Conservation (phyloP, 345 rosid genomes). For the Citropsis articulata region DNA sequence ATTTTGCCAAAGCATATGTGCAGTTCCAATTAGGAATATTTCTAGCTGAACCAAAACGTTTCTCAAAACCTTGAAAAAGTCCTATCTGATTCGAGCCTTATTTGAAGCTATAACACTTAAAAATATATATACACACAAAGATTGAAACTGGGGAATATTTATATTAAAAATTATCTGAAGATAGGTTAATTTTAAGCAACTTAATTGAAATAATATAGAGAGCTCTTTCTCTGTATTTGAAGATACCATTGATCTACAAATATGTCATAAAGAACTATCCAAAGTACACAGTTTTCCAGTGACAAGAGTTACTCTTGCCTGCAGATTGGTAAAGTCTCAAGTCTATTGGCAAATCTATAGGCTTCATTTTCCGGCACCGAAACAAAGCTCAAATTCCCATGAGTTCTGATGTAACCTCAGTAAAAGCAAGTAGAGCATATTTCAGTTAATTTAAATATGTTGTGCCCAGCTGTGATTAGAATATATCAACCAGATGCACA, state of each 20-base stretch:
- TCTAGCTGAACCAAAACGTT: too few relatives aligned
- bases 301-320: background rate
- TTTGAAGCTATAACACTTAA: too few relatives aligned
- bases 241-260: background rate
- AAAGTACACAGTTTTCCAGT: too few relatives aligned
- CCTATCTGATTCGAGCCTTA: too few relatives aligned
- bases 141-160: background rate
- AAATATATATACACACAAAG: too few relatives aligned
- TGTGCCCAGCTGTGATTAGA: background rate
- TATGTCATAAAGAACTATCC: background rate
- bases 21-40: too few relatives aligned
- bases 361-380: background rate
- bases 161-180: too few relatives aligned
- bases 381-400: background rate
- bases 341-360: background rate
- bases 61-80: too few relatives aligned
- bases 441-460: too few relatives aligned
- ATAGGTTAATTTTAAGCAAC: background rate
- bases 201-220: background rate
- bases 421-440: too few relatives aligned
- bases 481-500: background rate
- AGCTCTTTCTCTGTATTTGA: background rate
- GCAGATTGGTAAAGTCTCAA: background rate
- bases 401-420: background rate
- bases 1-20: background rate